A percentile compares a stretch with the other conserved stretches of the same genome.
Evolutionary conservation across 2,329 filamentous ascomycete genomes (phyloP).

Genomic region (Lizonia empirigonia): DNA sequence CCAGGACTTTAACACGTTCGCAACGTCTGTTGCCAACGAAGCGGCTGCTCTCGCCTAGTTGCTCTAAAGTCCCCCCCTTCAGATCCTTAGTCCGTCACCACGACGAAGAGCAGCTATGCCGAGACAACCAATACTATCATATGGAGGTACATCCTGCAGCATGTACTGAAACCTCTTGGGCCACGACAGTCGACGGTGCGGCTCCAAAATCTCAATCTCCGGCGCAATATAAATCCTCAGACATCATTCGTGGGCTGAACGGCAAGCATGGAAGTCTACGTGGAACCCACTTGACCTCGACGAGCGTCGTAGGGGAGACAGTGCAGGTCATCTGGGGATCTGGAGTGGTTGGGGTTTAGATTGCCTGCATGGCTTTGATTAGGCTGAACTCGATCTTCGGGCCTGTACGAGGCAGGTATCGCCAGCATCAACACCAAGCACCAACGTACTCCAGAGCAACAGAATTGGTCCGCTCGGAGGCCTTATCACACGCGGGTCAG

Average conservation of each 20-base stretch:
- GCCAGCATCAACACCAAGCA: conserved; percentile 9
- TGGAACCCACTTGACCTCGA: not conserved
- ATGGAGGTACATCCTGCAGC: not conserved
- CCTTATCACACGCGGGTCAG: too few species aligned
- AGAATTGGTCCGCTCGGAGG: too few species aligned
- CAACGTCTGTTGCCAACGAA: too few species aligned
- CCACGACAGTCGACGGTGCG: not conserved
- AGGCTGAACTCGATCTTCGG: conserved; percentile 34
- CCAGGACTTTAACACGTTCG: too few species aligned
- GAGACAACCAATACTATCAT: not conserved
- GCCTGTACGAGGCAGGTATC: not conserved
- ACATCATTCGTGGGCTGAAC: not conserved
- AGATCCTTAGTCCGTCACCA: too few species aligned
- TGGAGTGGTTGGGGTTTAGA: conserved; percentile 31
- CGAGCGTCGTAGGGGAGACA: not conserved
- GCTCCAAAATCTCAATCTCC: conserved; percentile 9
- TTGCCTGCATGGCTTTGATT: conserved; percentile 36
- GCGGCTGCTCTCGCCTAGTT: too few species aligned
- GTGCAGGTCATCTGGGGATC: conserved; percentile 12
- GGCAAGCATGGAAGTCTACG: conserved; percentile 1
- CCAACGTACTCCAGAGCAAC: not conserved
- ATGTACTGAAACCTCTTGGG: too few species aligned
- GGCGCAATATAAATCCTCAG: not conserved
- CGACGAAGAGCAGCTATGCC: not conserved
- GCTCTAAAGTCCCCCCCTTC: too few species aligned